Conservation (phyloP, 2,329 filamentous ascomycete species). For the Hyphodiscus sp. region DNA sequence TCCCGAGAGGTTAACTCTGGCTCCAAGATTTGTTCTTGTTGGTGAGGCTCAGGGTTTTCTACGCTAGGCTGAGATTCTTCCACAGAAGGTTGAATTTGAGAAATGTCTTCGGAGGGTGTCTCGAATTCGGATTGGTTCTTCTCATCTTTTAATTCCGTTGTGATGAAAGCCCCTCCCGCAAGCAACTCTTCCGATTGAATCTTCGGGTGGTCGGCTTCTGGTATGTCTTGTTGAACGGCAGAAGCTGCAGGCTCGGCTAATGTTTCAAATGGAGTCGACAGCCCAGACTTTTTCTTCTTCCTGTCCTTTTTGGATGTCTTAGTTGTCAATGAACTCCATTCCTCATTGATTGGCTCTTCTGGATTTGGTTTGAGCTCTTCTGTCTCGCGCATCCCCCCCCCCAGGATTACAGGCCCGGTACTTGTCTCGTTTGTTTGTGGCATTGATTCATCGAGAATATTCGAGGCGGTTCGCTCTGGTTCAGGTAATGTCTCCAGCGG, state of each 20-base stretch:
- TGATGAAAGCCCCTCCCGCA: slow-evolving; percentile 6
- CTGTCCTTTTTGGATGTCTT: slow-evolving; percentile 24
- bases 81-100: neutral
- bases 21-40: neutral
- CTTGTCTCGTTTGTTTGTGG: neutral
- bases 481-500: slow-evolving; percentile 6
- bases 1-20: neutral
- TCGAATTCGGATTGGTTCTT: slow-evolving; percentile 16
- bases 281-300: slow-evolving; percentile 13
- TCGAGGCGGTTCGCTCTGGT: neutral
- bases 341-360: neutral
- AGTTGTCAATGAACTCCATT: neutral
- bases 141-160: slow-evolving; percentile 17
- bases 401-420: neutral
- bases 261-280: neutral
- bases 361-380: neutral
- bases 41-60: neutral
- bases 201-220: neutral
- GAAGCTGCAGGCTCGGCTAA: neutral
- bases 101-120: slow-evolving; percentile 7
- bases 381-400: slow-evolving; percentile 1
- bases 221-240: neutral
- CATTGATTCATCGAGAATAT: neutral
- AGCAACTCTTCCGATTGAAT: slow-evolving; percentile 3
- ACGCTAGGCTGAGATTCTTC: neutral